These are phyloP conservation scores for Gentiana straminea DNA, from an alignment of 257 asterid species.

Conservation along the genomic window DNA sequence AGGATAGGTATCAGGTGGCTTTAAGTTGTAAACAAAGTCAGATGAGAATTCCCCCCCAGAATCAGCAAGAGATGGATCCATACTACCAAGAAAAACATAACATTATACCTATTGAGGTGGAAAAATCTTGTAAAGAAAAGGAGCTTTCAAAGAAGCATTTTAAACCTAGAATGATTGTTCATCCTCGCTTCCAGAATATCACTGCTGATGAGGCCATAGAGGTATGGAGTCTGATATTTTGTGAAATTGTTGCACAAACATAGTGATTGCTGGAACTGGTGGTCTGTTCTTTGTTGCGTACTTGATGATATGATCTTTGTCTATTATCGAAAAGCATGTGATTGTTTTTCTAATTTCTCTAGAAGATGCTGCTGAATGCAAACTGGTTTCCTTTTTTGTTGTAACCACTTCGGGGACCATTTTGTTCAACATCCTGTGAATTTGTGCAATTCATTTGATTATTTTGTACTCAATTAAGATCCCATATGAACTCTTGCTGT, in stretches of 20 bases:
- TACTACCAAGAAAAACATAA: constrained; percentile 69
- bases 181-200: constrained; percentile 78
- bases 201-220: constrained; percentile 75
- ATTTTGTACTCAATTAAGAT: too few relatives aligned
- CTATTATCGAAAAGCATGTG: too few relatives aligned
- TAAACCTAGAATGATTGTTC: constrained; percentile 91
- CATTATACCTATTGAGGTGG: constrained; percentile 39
- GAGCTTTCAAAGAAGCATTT: constrained; percentile 81
- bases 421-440: too few relatives aligned
- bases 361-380: too few relatives aligned
- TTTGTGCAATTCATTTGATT: too few relatives aligned
- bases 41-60: constrained; percentile 41
- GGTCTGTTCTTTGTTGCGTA: too few relatives aligned
- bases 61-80: constrained; percentile 43
- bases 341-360: too few relatives aligned
- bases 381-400: too few relatives aligned
- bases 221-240: constrained; percentile 27
- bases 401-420: too few relatives aligned
- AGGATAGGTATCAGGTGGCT: constrained; percentile 79
- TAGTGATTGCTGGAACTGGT: background rate
- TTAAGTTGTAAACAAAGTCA: constrained; percentile 72
- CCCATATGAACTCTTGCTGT: too few relatives aligned
- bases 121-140: constrained; percentile 68
- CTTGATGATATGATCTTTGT: too few relatives aligned
- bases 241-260: background rate